Conservation (phyloP, 331 rosid genomes). For the Quercus phellos region DNA sequence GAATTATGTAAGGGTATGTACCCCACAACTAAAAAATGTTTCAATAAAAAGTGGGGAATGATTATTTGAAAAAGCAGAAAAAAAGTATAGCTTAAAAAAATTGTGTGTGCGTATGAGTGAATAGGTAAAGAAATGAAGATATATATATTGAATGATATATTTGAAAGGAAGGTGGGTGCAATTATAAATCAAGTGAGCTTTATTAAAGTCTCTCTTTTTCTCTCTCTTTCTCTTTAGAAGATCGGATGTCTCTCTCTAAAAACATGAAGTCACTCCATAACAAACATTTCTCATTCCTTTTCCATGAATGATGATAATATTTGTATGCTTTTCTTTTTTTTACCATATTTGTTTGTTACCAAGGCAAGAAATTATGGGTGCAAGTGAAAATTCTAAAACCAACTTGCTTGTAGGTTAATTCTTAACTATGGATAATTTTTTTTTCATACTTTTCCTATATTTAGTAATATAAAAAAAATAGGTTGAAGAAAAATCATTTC, state of each 20-base stretch:
- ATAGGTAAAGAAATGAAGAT: conserved; percentile 31
- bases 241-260: conserved; percentile 2
- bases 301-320: too few species aligned
- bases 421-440: neutral
- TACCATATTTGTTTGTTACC: too few species aligned
- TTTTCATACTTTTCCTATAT: too few species aligned
- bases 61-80: neutral
- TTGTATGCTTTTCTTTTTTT: too few species aligned
- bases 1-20: neutral
- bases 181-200: neutral
- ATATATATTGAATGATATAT: conserved; percentile 9
- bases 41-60: conserved; percentile 6
- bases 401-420: too few species aligned
- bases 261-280: neutral
- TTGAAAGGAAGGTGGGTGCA: neutral
- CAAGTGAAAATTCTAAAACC: too few species aligned
- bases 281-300: too few species aligned
- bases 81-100: conserved; percentile 28
- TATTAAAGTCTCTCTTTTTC: conserved; percentile 7
- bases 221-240: neutral
- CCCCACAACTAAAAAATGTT: conserved; percentile 32
- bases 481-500: too few species aligned
- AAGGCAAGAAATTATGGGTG: too few species aligned
- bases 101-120: neutral
- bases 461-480: too few species aligned